Conservation (phyloP, 78 protist species). For the Tieghemostelium lacteum region DNA sequence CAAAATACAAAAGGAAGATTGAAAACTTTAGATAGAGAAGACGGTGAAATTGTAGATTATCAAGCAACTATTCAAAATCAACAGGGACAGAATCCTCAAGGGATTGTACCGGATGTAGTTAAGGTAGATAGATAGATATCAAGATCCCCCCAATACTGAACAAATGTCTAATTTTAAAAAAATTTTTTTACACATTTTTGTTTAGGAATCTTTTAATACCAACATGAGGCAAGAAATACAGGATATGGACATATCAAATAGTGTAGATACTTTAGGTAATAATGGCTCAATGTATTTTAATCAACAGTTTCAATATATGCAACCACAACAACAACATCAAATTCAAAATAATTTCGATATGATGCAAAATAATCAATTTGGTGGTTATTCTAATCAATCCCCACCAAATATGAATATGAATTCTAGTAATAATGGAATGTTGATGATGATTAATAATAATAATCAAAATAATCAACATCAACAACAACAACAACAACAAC, state of each 20-base stretch:
- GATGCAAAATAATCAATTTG: neutral
- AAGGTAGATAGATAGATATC: no score
- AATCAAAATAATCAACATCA: neutral
- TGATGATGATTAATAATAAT: neutral
- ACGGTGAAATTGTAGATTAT: conserved; percentile 11
- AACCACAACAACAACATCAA: neutral
- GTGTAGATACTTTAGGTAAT: neutral
- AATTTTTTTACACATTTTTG: neutral
- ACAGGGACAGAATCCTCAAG: neutral
- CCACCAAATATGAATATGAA: no score
- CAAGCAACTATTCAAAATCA: neutral
- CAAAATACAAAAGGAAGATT: conserved; percentile 12
- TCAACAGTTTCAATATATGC: neutral
- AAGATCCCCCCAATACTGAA: neutral
- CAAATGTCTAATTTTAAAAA: neutral
- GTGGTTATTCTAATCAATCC: neutral
- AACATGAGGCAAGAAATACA: neutral
- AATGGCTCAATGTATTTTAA: neutral
- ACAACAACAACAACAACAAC: conserved; percentile 19
- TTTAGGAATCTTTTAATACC: neutral
- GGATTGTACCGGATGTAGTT: neutral
- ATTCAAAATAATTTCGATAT: neutral
- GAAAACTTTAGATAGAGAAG: neutral
- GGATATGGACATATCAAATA: neutral
- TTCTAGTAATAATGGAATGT: neutral